Percentiles rank a stretch among this genome's conserved stretches.
phyloP scores from a whole-genome alignment of 2,329 filamentous ascomycete species.

The Chaetothyriales sp. region DNA sequence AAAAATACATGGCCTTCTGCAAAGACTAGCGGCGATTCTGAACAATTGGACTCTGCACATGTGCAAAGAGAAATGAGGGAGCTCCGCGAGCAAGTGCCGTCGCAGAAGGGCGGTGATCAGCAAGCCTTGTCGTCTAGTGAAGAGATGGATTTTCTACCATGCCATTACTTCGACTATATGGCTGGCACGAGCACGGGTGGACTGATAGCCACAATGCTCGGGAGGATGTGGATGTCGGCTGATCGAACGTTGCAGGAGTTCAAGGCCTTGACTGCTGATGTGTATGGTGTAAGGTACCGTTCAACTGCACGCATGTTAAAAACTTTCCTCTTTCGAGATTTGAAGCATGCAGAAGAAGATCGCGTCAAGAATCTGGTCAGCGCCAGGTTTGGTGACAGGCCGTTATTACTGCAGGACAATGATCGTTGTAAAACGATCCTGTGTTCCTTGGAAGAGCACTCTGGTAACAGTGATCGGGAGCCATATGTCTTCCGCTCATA shows the following conservation, averaged over 20 bases:
- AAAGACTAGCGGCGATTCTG: neutral
- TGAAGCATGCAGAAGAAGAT: neutral
- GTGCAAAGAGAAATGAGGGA: neutral
- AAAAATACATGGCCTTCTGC: neutral
- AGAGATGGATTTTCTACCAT: slow-evolving; percentile 1
- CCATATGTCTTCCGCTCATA: neutral
- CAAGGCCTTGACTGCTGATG: neutral
- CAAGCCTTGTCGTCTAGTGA: neutral
- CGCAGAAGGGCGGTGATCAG: neutral
- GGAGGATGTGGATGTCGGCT: slow-evolving; percentile 2
- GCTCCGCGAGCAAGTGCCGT: neutral
- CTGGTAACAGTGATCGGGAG: neutral
- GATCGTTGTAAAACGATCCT: neutral
- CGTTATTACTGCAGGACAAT: neutral
- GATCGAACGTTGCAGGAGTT: neutral
- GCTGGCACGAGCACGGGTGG: slow-evolving; percentile 10
- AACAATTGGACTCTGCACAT: neutral
- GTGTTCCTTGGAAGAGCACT: neutral
- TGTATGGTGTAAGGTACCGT: slow-evolving; percentile 1
- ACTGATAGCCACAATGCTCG: slow-evolving; percentile 22
- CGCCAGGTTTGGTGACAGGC: neutral
- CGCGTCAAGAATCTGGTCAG: neutral
- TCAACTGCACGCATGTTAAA: neutral
- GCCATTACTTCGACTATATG: slow-evolving; percentile 5
- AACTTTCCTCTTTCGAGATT: neutral